Percentiles rank a stretch among this genome's conserved stretches.
These are phyloP conservation scores for Xylariaceae sp. DNA, from an alignment of 2,329 filamentous ascomycete species.

Conservation along the genomic window DNA sequence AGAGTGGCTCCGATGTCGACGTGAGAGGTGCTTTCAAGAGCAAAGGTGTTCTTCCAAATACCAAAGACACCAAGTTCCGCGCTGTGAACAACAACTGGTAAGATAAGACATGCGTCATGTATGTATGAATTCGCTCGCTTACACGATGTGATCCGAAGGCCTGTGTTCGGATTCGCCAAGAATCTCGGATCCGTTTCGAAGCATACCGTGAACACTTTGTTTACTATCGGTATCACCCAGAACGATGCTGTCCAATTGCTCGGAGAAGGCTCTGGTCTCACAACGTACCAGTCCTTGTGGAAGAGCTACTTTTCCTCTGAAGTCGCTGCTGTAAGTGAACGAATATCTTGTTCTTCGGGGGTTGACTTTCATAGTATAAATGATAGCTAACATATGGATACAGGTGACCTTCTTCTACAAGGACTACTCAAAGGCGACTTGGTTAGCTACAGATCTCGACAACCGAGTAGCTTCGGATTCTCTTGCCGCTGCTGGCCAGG, in stretches of 20 bases:
- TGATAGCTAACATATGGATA: too few relatives aligned
- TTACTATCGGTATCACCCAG: slow-evolving; percentile 73
- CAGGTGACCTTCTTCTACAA: slow-evolving; percentile 66
- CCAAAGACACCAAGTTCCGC: slow-evolving; percentile 60
- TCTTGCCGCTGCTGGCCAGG: slow-evolving; percentile 60
- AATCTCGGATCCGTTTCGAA: slow-evolving; percentile 46
- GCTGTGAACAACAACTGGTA: slow-evolving; percentile 58
- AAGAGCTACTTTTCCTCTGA: slow-evolving; percentile 62
- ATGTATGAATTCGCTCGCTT: slow-evolving; percentile 4
- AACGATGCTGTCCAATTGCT: slow-evolving; percentile 72
- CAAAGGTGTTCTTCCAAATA: slow-evolving; percentile 58
- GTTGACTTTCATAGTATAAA: too few relatives aligned
- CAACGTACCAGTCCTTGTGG: slow-evolving; percentile 69
- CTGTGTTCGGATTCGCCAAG: slow-evolving; percentile 73
- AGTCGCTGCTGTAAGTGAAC: slow-evolving; percentile 46
- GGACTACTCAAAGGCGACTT: slow-evolving; percentile 59
- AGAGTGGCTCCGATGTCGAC: slow-evolving; percentile 61
- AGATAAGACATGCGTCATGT: neutral
- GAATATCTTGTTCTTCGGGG: too few relatives aligned
- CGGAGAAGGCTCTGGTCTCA: slow-evolving; percentile 56
- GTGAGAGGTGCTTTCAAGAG: slow-evolving; percentile 63
- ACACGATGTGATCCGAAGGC: slow-evolving; percentile 39
- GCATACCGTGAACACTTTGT: slow-evolving; percentile 47
- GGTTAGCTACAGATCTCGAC: slow-evolving; percentile 60
- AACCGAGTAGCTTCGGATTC: slow-evolving; percentile 62